Conservation (phyloP, 805 yeast species). For the Kodamaea kakaduensis region DNA sequence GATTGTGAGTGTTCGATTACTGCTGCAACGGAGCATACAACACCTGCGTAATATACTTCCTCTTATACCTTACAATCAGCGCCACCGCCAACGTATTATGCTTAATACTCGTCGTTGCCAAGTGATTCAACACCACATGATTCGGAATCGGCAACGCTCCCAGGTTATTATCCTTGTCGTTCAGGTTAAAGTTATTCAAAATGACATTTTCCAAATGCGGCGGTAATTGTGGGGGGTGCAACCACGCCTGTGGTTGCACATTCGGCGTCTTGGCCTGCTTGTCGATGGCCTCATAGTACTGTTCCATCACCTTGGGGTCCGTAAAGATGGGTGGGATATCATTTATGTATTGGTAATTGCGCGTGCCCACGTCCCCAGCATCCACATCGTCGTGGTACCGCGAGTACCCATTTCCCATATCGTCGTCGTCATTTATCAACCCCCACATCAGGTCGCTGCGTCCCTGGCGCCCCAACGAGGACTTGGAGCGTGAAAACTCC, state of each 20-base stretch:
- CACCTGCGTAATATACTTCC: conserved; percentile 88
- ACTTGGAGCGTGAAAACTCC: conserved; percentile 9
- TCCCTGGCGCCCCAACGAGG: conserved; percentile 29
- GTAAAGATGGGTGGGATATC: conserved; percentile 81
- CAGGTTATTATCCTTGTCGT: conserved; percentile 70
- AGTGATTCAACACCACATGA: conserved; percentile 88
- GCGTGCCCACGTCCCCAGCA: conserved; percentile 10
- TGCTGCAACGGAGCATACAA: conserved; percentile 79
- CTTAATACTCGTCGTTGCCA: conserved; percentile 93
- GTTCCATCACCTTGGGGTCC: conserved; percentile 85
- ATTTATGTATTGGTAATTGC: conserved; percentile 46
- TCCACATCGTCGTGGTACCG: conserved; percentile 61
- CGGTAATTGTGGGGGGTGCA: conserved; percentile 94
- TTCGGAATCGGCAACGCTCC: conserved; percentile 93
- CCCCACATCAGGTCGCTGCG: conserved; percentile 61
- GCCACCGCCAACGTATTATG: conserved; percentile 94
- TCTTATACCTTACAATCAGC: conserved; percentile 79
- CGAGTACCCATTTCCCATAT: conserved; percentile 78
- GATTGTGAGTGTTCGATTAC: conserved; percentile 1
- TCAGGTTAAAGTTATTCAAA: conserved; percentile 60
- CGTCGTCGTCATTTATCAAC: conserved; percentile 65
- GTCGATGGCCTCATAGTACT: conserved; percentile 73
- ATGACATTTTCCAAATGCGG: conserved; percentile 95
- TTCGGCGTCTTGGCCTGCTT: conserved; percentile 55
- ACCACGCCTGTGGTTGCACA: conserved; percentile 57